Base-by-base conservation (phyloP, 1,284 basidiomycete genomes). In the Cryptococcus floricola region DNA sequence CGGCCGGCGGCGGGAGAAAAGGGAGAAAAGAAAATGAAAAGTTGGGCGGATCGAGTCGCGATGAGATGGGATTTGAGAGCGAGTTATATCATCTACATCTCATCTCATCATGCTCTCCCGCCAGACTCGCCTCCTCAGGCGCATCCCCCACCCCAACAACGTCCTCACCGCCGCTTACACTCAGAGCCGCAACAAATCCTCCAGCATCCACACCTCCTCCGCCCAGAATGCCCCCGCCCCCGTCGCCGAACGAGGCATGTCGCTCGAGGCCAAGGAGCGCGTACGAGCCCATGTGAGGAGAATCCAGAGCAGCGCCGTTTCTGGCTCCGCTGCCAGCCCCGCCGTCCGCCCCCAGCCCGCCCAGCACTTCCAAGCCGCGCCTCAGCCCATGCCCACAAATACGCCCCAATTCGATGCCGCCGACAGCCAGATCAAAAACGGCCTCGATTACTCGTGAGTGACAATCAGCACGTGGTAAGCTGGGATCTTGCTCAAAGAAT, bases 231-330 rank as follows among this genome's bases (percentile, higher is more conserved):
- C 60, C 18, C 57, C 63, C 28, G 37, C 55, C 44, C 46, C 37
- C 50, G 37, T 50, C 48, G 28, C 63, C 48, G 68, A 70, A 39
- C 56, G 56, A 50, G 70, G 68, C 34, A 73, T 77, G 39, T 67
- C 62, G n/a, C 59, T 75, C 38, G 78, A 80, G 55, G 78, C 75
- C 39, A 78, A 77, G 65, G 68, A 68, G 46, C 84, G 88, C 74
- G 85, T 91, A 50, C 79, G 83, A 65, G 87, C 88, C 68, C 85
- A 81, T 71, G 79, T 80, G 13, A 70, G 83, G 64, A 81, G 84
- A 65, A 83, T 91, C 68, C 87, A 87, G 74, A 84, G 84, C 61
- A 83, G 86, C 13, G 82, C 86, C 12, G 71, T 79, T n/a, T 77
- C 73, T 31, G 71, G 73, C 57, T 86, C 86, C 52, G 79, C 80